Base-by-base conservation (phyloP, 495 filamentous ascomycete species). In the Tuber magnatum region DNA sequence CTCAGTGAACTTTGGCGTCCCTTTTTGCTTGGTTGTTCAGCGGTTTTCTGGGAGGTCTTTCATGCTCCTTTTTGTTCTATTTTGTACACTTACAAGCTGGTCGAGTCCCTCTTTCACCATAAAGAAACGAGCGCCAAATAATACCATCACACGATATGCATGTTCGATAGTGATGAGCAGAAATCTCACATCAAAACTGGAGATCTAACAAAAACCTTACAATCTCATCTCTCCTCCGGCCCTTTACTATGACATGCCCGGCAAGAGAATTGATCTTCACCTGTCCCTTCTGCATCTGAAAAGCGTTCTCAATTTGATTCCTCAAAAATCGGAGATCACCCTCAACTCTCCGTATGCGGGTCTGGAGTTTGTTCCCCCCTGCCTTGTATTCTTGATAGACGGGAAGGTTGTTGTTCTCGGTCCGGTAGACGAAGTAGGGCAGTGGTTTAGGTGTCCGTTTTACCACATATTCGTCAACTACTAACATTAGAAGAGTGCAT, bases 361-460 rank as follows among this genome's bases (percentile, higher is more conserved):
- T 97, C 79, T 91, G 83, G 80, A 90, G 88, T 77, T 90, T 85
- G 74, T 92, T 96, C 3, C 94, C 93, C 39, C 93, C 93, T 32
- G 89, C 86, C 84, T 94, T 94, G 73, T 84, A 83, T 72, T 89
- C 84, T 6, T 90, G 85, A 83, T 99, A 99, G n/a, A 98, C 88
- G 20, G 93, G 90, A 3, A 93, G 84, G 77, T 94, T 88, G 72
- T 91, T 89, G 35, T 89, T 90, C 14, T 80, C 83, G 9, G 92
- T 94, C 70, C 92, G 91, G 71, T 85, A 85, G 73, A 99, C 87
- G 76, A 89, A 89, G 87, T 94, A 99, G 35, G 90, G 88, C 61
- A 87, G 86, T 61, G 56, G 56, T 35, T 65, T 14, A 7, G 18
- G 14, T 65, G 28, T 65, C 56, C 28, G 28, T 18, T 35, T 3